Conservation (phyloP, 768 basidiomycete species). For the Suillus paluster region DNA sequence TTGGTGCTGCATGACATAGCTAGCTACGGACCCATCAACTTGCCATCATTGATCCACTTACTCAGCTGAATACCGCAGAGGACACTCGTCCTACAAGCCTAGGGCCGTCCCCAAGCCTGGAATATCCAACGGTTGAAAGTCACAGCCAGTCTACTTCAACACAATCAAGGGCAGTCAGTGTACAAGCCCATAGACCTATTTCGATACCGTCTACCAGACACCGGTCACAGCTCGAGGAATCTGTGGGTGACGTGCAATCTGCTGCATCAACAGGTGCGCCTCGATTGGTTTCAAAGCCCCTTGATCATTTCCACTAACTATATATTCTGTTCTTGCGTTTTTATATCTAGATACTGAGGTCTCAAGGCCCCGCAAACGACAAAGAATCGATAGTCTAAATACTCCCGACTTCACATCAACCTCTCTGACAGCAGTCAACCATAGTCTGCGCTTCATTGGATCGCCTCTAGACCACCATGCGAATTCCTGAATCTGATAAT, state of each 20-base stretch:
- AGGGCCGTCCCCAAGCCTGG: slow-evolving; percentile 52
- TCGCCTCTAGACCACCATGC: slow-evolving; percentile 50
- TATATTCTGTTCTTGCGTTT: not conserved
- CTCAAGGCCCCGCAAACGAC: slow-evolving; percentile 69
- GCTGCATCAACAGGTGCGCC: slow-evolving; percentile 29
- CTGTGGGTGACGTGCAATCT: slow-evolving; percentile 36
- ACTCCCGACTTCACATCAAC: slow-evolving; percentile 39
- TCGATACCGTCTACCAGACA: slow-evolving; percentile 70
- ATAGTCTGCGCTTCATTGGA: slow-evolving; percentile 28
- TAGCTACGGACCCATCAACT: slow-evolving; percentile 22
- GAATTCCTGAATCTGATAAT: slow-evolving; percentile 55
- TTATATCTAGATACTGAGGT: slow-evolving; percentile 50
- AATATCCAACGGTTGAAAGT: slow-evolving; percentile 40
- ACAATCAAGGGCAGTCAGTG: slow-evolving; percentile 30
- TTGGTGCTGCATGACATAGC: slow-evolving; percentile 31
- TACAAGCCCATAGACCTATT: slow-evolving; percentile 28
- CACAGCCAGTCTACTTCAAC: slow-evolving; percentile 31
- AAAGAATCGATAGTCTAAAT: slow-evolving; percentile 55
- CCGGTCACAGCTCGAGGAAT: slow-evolving; percentile 64
- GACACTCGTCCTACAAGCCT: slow-evolving; percentile 50
- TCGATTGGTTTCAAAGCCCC: not conserved
- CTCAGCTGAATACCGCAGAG: slow-evolving; percentile 59
- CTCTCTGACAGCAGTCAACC: slow-evolving; percentile 26
- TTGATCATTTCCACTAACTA: slow-evolving; percentile 12
- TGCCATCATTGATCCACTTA: slow-evolving; percentile 72